Evolutionary conservation across 345 rosid species (phyloP).

Genomic region (Corchorus capsularis): DNA sequence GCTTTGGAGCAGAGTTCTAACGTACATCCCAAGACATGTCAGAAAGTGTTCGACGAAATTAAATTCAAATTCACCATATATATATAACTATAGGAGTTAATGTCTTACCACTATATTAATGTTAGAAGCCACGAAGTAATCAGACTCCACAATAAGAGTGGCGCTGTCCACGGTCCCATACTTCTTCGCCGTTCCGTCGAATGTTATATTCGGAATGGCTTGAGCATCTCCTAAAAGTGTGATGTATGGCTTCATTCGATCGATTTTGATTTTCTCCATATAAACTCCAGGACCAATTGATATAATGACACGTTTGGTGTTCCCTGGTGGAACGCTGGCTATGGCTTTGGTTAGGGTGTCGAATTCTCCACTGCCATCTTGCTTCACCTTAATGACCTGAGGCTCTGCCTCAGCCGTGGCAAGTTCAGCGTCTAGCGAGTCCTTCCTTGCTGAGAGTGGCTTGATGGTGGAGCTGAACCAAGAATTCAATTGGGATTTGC

Average conservation of each 20-base stretch:
- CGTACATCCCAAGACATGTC: neutral
- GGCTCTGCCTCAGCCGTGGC: conserved; percentile 25
- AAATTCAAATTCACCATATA: neutral
- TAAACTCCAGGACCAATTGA: conserved; percentile 49
- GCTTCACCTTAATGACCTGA: conserved; percentile 41
- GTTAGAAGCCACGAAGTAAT: conserved; percentile 63
- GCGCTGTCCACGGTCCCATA: conserved; percentile 76
- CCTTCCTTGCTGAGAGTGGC: conserved; percentile 19
- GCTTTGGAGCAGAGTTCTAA: conserved; percentile 57
- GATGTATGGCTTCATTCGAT: conserved; percentile 46
- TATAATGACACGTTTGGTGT: conserved; percentile 46
- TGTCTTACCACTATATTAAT: conserved; percentile 44
- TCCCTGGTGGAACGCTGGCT: conserved; percentile 44
- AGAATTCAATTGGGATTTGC: neutral
- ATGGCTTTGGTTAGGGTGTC: conserved; percentile 57
- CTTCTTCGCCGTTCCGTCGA: conserved; percentile 43
- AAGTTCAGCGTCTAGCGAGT: conserved; percentile 38
- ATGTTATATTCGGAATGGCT: conserved; percentile 38
- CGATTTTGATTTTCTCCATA: conserved; percentile 58
- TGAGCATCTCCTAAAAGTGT: conserved; percentile 53
- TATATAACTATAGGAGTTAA: neutral
- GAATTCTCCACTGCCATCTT: conserved; percentile 56
- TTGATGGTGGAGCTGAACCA: conserved; percentile 10
- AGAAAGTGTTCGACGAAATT: neutral
- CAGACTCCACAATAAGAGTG: conserved; percentile 49